Base-by-base conservation (phyloP, 495 filamentous ascomycete genomes). In the Penicillium desertorum region DNA sequence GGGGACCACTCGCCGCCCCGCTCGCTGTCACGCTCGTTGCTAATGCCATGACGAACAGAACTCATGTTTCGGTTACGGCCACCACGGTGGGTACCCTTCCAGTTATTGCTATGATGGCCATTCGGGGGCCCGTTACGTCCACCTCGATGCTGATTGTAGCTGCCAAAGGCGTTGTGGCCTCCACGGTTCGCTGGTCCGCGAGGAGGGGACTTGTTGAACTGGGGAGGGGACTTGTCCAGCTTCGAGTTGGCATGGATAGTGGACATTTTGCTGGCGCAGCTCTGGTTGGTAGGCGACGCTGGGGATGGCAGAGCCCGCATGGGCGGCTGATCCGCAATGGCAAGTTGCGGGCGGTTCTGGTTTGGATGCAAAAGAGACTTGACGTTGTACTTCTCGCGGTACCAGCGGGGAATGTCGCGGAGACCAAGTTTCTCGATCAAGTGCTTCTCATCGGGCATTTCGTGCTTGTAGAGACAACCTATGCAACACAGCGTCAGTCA, bases 391-490 rank as follows among this genome's bases (percentile, higher is more conserved):
- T 76, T 73, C 32, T 84, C 80, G 45, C 72, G 71, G 59, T 76
- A 85, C 85, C 84, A 88, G 11, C 67, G 64, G 29, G 85, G 84
- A 34, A 82, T 75, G 36, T 74, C 70, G 10, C 72, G 69, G 34
- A 87, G 75, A 3, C 91, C 91, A 11, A 93, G 77, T 32, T 72
- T 70, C 41, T 80, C 72, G 59, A 92, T 79, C 47, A 81, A 86
- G 0, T 68, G 73, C 32, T 60, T 62, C 42, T 88, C 85, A 22
- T 72, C 69, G 1, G 92, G 92, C 84, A 96, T 93, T 64, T 92
- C 87, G 65, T 96, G 92, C 71, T 88, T 89, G 75, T 83, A 96
- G 61, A 86, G 79, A 71, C 92, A 96, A 3, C 92, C 76, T 79
- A 39, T 6, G 48, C 11, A 8, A 20, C 7, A n/a, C 25, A 17